Evolutionary conservation across 2,329 filamentous ascomycete species (phyloP).

Genomic region (Verticillium nonalfalfae): DNA sequence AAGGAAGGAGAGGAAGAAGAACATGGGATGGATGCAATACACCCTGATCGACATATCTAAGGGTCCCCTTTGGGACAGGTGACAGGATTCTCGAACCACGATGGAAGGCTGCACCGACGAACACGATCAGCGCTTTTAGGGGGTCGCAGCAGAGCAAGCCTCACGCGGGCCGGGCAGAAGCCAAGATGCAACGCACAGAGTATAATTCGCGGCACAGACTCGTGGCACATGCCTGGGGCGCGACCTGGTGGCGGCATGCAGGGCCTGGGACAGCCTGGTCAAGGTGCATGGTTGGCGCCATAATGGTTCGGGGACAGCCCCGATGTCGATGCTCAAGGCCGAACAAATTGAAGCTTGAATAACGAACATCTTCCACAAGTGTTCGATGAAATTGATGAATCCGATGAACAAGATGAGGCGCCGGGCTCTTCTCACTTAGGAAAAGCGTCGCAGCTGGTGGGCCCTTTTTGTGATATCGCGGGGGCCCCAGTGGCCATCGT

Average conservation of each 20-base stretch:
- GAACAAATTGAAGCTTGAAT: background rate
- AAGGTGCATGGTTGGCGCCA: background rate
- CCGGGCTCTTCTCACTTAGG: background rate
- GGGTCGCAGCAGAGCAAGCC: background rate
- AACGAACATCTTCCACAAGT: background rate
- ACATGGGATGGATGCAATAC: background rate
- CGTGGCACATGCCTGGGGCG: no score
- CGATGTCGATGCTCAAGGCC: background rate
- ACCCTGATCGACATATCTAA: background rate
- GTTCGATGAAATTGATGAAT: background rate
- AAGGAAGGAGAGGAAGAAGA: background rate
- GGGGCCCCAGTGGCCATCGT: background rate
- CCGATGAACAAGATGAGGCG: background rate
- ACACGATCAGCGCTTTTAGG: background rate
- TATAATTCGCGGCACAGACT: background rate
- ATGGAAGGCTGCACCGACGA: background rate
- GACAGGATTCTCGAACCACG: background rate
- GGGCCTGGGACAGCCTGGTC: no score
- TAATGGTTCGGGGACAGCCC: background rate
- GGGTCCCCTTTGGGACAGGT: background rate
- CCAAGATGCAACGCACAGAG: background rate
- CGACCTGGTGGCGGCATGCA: no score
- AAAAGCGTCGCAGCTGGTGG: background rate
- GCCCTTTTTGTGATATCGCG: background rate
- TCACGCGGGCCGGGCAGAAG: background rate